A percentile compares a stretch with the other conserved stretches of the same genome.
These are phyloP conservation scores for Herpotrichia juniperi DNA, from an alignment of 2,329 filamentous ascomycete species.

Conservation along the genomic window DNA sequence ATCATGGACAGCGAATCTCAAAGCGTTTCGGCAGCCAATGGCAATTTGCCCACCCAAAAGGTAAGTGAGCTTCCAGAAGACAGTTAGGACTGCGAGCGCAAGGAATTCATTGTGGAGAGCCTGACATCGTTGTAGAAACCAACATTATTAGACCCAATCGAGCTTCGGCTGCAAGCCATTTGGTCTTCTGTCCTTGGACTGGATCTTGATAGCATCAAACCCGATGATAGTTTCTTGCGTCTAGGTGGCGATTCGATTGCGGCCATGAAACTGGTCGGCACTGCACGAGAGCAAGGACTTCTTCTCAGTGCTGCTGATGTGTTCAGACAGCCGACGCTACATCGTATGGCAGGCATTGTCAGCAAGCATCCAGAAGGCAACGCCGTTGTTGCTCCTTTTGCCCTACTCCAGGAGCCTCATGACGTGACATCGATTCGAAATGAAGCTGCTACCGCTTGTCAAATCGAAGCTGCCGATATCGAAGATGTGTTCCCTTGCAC, in stretches of 20 bases:
- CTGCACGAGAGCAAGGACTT: background rate
- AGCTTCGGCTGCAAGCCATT: conserved; percentile 1
- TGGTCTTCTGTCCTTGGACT: conserved; percentile 5
- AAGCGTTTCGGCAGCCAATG: too few relatives aligned
- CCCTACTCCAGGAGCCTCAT: conserved; percentile 2
- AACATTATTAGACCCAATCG: conserved; percentile 2
- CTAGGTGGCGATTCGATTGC: conserved; percentile 7
- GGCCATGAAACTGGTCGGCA: conserved; percentile 5
- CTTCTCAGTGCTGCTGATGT: background rate
- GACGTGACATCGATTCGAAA: conserved; percentile 5
- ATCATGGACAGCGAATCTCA: too few relatives aligned
- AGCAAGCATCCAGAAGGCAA: background rate
- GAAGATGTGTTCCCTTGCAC: conserved; percentile 63
- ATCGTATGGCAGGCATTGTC: conserved; percentile 1
- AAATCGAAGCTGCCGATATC: conserved; percentile 17
- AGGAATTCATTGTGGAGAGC: conserved; percentile 1
- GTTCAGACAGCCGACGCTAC: background rate
- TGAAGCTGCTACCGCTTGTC: background rate
- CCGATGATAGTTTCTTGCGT: conserved; percentile 10
- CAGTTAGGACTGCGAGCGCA: conserved; percentile 1
- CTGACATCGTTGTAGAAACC: conserved; percentile 1
- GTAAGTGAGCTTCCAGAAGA: conserved; percentile 3
- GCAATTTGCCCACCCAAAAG: conserved; percentile 2
- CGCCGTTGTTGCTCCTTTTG: conserved; percentile 2
- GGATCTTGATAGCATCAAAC: conserved; percentile 1